phyloP scores from a whole-genome alignment of 345 rosid genomes.

The Ricinus communis region DNA sequence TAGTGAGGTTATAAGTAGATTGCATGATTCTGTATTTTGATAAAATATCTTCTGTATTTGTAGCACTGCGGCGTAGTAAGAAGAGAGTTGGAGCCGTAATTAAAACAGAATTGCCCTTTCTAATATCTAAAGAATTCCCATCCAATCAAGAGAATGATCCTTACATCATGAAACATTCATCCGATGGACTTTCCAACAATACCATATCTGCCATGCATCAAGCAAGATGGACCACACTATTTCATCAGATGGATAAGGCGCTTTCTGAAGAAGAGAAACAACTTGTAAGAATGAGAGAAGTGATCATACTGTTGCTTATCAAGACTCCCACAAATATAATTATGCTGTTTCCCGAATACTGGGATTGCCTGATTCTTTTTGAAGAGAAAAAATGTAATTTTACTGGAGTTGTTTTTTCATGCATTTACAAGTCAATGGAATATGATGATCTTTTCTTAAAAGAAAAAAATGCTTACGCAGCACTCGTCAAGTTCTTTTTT shows the following conservation, averaged over 20 bases:
- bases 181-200: slow-evolving; percentile 34
- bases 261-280: slow-evolving; percentile 80
- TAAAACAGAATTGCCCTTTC: slow-evolving; percentile 68
- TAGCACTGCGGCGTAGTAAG: slow-evolving; percentile 89
- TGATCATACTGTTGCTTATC: neutral
- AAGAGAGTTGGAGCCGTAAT: slow-evolving; percentile 80
- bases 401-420: neutral
- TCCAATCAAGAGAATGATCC: slow-evolving; percentile 44
- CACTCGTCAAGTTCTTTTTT: too few relatives aligned
- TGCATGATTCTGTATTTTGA: slow-evolving; percentile 7
- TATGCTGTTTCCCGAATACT: neutral
- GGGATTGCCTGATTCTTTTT: neutral
- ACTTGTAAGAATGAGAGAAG: slow-evolving; percentile 52
- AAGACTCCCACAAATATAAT: neutral
- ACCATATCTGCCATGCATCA: slow-evolving; percentile 51
- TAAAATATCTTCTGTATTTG: slow-evolving; percentile 24
- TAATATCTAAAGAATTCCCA: slow-evolving; percentile 70
- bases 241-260: slow-evolving; percentile 74
- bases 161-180: slow-evolving; percentile 25
- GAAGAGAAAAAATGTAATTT: neutral
- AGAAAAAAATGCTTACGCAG: too few relatives aligned
- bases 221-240: slow-evolving; percentile 61
- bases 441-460: too few relatives aligned
- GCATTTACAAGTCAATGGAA: neutral
- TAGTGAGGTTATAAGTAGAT: neutral